Evolutionary conservation across 164 flowering plant species (phyloP), one percentile per base, ranked within the genome.

Genomic region (Annona cherimola): DNA sequence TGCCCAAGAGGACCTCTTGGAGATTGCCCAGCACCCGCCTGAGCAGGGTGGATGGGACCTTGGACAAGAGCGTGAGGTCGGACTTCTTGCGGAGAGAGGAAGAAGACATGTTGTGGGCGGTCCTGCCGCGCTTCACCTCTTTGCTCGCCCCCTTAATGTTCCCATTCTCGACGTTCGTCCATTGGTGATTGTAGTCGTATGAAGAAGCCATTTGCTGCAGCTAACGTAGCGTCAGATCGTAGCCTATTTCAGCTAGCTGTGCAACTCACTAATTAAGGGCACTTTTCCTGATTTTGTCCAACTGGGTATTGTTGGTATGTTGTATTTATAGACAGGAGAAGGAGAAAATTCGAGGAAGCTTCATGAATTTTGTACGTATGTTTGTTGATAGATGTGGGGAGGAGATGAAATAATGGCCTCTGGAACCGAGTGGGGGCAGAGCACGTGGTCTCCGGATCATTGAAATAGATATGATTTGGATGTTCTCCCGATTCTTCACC

Each of bases 1-100:
- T 86, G 12, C 91, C 89, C 5, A 88, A 71, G 14, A 88, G 45
- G 12, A 88, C 89, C 66, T 83, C 81, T 42, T 81, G 84, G 42
- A 87, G 45, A 67, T 87, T 86, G n/a, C 71, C 67, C 66, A 84
- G 26, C 4, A 85, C 26, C 20, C 66, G 46, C 59, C 80, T 81
- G 4, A 85, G 77, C 42, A 74, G 4, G 45, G 67, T 61, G 40
- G 67, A 77, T 45, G 81, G 74, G 54, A 79, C 81, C n/a, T 43
- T 78, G 0, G 82, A 62, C 1, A 75, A 68, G 3, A 85, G 79
- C 2, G 55, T 18, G 3, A 79, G 79, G 66, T 83, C 88, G 4
- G 86, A 84, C 45, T 82, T 81, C 76, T 78, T 82, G 0, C 82
- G 67, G 4, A 83, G 26, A 4, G 78, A 71, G 7, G 84, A 80